phyloP scores from a whole-genome alignment of 345 rosid species.

The Murraya paniculata region DNA sequence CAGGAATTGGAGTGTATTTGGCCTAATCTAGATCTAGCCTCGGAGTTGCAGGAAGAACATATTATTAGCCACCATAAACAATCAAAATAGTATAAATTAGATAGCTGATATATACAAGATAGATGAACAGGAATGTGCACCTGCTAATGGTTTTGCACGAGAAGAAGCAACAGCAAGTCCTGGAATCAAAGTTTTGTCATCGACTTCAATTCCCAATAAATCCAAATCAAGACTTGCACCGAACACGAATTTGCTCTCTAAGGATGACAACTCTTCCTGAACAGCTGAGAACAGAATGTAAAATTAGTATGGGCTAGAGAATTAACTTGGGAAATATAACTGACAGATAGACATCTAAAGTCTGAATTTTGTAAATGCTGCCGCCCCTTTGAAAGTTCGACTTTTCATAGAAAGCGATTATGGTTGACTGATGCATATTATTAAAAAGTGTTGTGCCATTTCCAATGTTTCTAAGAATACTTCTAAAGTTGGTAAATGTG shows the following conservation, averaged over 20 bases:
- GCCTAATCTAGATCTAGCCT: not conserved
- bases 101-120: not conserved
- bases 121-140: constrained; percentile 32
- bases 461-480: not conserved
- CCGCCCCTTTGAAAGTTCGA: not conserved
- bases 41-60: not conserved
- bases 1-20: no score
- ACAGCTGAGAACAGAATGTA: constrained; percentile 43
- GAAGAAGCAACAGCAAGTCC: constrained; percentile 93
- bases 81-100: not conserved
- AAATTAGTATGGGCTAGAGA: not conserved
- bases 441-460: not conserved
- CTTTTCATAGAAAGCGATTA: not conserved
- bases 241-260: constrained; percentile 57
- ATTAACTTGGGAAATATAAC: no score
- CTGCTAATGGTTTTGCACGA: constrained; percentile 88
- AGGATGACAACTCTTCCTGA: constrained; percentile 61
- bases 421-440: not conserved
- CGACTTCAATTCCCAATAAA: constrained; percentile 80
- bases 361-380: not conserved
- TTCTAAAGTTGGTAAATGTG: not conserved
- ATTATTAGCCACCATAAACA: not conserved
- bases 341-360: not conserved
- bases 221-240: constrained; percentile 93
- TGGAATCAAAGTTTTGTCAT: constrained; percentile 71